Evolutionary conservation across 2,329 filamentous ascomycete genomes (phyloP), one percentile per base, ranked within the genome.

Genomic region (Sordariomycetes sp.): DNA sequence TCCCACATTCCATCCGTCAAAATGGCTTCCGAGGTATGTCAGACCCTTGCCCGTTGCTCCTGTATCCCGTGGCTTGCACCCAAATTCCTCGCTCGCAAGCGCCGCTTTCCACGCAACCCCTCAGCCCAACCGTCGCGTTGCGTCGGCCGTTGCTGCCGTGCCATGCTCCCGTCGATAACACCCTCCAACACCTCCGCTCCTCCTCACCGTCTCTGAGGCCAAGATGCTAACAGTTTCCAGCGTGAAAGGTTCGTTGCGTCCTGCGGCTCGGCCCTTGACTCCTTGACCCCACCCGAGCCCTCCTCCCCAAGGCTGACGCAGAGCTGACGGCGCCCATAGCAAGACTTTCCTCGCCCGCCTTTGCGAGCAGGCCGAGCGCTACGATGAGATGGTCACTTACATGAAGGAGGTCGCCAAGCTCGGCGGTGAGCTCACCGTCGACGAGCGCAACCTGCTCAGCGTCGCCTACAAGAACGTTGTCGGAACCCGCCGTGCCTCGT

Each of bases 401-500:
- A 96, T 96, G 92, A 96, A 96, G 86, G 87, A 95, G 82, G 90
- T 96, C 57, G 90, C 90, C 67, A 93, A 94, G 72, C 63, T 81
- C 51, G 76, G 73, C 50, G 74, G 75, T 54, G 84, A 88, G 67
- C 81, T 90, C 56, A 82, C 79, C 46, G 90, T 96, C 53, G 90
- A 96, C 65, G 92, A 98, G 81, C 86, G 90, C 66, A 96, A 96
- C 72, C 84, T 98, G 46, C 82, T 98, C 48, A 94, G 86, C 48
- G 92, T 96, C 57, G 90, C 90, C 62, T 98, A 98, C 82, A 98
- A 98, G 85, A 98, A 98, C 70, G 92, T 98, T 42, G 86, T 98
- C 55, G 90, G 92, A 56, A 93, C 92, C 59, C 83, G 90, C 66
- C 90, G 92, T 79, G 90, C 90, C 59, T 95, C 87, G 54, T 98